These are phyloP conservation scores for Stygiomarasmius scandens DNA, from an alignment of 1,284 basidiomycete species.

Conservation along the genomic window DNA sequence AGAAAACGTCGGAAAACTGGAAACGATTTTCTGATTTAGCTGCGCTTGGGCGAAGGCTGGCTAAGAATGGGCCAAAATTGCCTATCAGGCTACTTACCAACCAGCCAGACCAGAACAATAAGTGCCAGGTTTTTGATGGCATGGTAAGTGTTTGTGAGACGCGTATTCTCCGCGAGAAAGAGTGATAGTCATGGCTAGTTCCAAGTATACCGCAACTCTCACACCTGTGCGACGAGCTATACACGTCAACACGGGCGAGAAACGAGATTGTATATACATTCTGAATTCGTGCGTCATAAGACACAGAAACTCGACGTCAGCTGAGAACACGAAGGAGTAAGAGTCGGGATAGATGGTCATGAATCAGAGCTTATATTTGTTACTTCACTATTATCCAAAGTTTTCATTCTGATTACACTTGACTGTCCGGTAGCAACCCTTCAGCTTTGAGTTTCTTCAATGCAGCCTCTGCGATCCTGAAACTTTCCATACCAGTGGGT, in stretches of 20 bases:
- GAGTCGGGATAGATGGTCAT: too few species aligned
- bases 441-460: conserved; percentile 39
- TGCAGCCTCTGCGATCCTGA: conserved; percentile 40
- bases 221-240: not conserved
- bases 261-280: too few species aligned
- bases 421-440: conserved; percentile 20
- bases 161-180: not conserved
- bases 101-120: conserved; percentile 18
- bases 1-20: conserved; percentile 73
- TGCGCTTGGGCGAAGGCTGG: conserved; percentile 20
- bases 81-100: conserved; percentile 35
- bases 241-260: not conserved
- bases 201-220: not conserved
- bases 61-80: conserved; percentile 73
- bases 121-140: conserved; percentile 10
- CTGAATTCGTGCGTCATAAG: not conserved
- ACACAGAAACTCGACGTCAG: not conserved
- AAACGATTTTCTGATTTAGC: conserved; percentile 18
- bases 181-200: not conserved
- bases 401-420: not conserved
- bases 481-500: conserved; percentile 42
- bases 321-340: too few species aligned
- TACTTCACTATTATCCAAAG: not conserved
- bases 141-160: conserved; percentile 8
- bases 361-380: not conserved